Evolutionary conservation across 495 filamentous ascomycete genomes (phyloP), one percentile per base, ranked within the genome.

Genomic region (Penicillium coffeae): DNA sequence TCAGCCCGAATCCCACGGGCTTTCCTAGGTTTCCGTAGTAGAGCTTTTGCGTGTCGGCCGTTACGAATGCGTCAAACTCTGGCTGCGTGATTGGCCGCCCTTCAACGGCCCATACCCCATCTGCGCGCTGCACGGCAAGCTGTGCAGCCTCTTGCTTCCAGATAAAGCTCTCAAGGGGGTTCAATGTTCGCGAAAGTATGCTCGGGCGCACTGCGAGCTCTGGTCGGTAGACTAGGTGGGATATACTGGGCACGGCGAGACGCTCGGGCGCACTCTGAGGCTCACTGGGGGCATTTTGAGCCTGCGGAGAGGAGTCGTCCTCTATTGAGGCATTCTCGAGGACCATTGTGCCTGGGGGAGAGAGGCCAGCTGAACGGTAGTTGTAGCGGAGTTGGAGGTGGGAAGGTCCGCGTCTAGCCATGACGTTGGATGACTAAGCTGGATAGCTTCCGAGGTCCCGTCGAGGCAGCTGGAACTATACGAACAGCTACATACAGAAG

Each of bases 21-120:
- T 60, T 10, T 0, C 63, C 64, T 5, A 55, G 38, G 14, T 55
- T 45, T 3, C 38, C 20, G 14, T 58, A 38, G 48, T 69, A 68
- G 4, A 66, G 18, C 6, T 22, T 21, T 1, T 48, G 50, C 5
- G 63, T 62, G 20, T 36, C 32, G 39, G 54, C 51, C 16, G 50
- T 48, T n/a, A 60, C 54, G 19, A 66, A 51, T 5, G 60, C 63
- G 51, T 74, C 68, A 10, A 71, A n/a, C 38, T 74, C 71, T 5
- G 58, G 51, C 42, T 74, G 71, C 4, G 62, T 68, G 1, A 57
- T 55, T 8, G 42, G 14, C 12, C 71, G 69, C 8, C 55, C 54
- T 3, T 63, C 38, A 0, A 65, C 1, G 2, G 55, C 40, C 30
- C 54, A 56, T 7, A 39, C 27, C 13, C 47, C 55, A 14, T 63